Percentiles rank a stretch among this genome's conserved stretches.
These are phyloP conservation scores for Colletotrichum karsti DNA, from an alignment of 2,329 filamentous ascomycete species.

Conservation along the genomic window DNA sequence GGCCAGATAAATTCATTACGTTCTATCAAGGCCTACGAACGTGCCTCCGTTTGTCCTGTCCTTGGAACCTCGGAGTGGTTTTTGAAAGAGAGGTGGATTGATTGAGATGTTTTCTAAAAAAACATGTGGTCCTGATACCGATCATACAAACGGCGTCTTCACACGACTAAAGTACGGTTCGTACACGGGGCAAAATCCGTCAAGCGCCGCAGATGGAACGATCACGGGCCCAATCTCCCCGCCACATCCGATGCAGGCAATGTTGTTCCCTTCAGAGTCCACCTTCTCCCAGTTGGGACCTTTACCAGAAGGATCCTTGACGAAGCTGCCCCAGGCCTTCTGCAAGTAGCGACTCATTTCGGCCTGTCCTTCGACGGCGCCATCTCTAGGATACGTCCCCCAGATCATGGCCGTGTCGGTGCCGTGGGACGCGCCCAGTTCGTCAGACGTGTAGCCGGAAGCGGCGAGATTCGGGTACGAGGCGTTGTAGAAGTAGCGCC, in stretches of 20 bases:
- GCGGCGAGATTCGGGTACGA: conserved; percentile 5
- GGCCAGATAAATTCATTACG: too few relatives aligned
- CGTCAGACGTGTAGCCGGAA: background rate
- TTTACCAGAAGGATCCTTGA: background rate
- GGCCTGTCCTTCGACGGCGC: background rate
- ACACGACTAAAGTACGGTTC: background rate
- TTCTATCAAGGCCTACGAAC: too few relatives aligned
- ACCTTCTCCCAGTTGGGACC: conserved; percentile 9
- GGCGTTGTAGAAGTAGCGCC: conserved; percentile 21
- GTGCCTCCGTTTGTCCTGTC: too few relatives aligned
- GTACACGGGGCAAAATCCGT: background rate
- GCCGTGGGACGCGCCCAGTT: conserved; percentile 7
- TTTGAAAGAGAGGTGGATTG: too few relatives aligned
- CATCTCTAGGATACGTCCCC: conserved; percentile 3
- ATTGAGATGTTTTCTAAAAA: too few relatives aligned
- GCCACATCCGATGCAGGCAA: background rate
- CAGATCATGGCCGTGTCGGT: conserved; percentile 8
- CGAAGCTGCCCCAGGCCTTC: conserved; percentile 1
- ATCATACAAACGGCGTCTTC: conserved; percentile 5
- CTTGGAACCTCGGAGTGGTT: too few relatives aligned
- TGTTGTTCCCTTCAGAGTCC: background rate
- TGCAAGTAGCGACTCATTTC: background rate
- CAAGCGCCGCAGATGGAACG: background rate
- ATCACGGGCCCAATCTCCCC: background rate
- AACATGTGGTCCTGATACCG: too few relatives aligned